phyloP scores from a whole-genome alignment of 2,329 filamentous ascomycete species.

The Bipolaris victoriae region DNA sequence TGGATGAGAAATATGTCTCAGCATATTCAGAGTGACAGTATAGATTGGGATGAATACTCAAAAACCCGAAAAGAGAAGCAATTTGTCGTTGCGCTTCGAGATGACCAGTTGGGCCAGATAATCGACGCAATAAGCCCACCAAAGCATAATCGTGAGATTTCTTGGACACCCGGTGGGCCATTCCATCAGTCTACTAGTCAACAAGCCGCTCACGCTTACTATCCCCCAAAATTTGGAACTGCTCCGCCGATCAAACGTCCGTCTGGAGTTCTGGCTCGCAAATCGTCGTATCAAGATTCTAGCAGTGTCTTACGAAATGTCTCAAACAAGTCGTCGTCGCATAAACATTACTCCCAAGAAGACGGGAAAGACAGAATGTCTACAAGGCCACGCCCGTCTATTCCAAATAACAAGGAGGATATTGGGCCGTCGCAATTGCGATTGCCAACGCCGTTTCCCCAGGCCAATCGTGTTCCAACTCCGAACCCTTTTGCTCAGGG shows the following conservation, averaged over 20 bases:
- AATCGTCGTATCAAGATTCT: slow-evolving; percentile 32
- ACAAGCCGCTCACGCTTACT: slow-evolving; percentile 15
- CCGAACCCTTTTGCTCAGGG: slow-evolving; percentile 28
- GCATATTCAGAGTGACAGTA: slow-evolving; percentile 3
- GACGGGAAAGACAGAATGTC: slow-evolving; percentile 6
- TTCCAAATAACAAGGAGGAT: slow-evolving; percentile 31
- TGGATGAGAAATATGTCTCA: slow-evolving; percentile 17
- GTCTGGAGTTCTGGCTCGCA: slow-evolving; percentile 34
- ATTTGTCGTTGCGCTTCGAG: slow-evolving; percentile 30
- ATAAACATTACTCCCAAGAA: slow-evolving; percentile 5
- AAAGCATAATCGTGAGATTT: slow-evolving; percentile 65
- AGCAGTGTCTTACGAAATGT: slow-evolving; percentile 16
- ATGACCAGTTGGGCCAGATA: slow-evolving; percentile 40
- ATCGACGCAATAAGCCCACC: slow-evolving; percentile 35
- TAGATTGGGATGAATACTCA: slow-evolving; percentile 9
- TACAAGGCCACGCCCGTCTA: slow-evolving; percentile 12
- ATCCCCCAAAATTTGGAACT: slow-evolving; percentile 24
- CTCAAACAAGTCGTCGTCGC: slow-evolving; percentile 19
- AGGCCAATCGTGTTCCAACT: slow-evolving; percentile 24
- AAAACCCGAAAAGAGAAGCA: slow-evolving; percentile 22
- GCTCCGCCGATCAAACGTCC: slow-evolving; percentile 24
- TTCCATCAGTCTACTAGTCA: slow-evolving; percentile 6
- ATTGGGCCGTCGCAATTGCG: slow-evolving; percentile 14
- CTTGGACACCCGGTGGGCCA: slow-evolving; percentile 1
- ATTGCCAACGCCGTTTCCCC: slow-evolving; percentile 16